Conservation (phyloP, 768 basidiomycete species). For the Suillus placidus region DNA sequence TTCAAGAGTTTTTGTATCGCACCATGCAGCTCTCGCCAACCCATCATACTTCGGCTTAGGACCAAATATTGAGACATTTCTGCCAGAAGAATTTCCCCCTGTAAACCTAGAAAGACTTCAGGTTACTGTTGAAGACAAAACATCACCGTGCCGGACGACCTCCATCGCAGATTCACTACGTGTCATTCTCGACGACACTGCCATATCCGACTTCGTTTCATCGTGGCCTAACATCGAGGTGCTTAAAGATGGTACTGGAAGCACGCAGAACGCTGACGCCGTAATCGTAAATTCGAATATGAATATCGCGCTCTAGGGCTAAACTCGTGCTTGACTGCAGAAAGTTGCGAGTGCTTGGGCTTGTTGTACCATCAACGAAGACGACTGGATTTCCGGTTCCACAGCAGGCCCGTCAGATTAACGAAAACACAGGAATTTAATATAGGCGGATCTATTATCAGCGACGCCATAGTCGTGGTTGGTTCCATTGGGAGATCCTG, state of each 20-base stretch:
- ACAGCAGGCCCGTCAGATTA: constrained; percentile 1
- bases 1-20: not conserved
- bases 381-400: not conserved
- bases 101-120: not conserved
- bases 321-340: constrained; percentile 2
- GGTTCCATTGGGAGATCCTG: not conserved
- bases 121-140: not conserved
- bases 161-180: constrained; percentile 6
- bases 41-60: not conserved
- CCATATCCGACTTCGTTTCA: constrained; percentile 1
- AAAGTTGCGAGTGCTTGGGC: constrained; percentile 5
- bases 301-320: constrained; percentile 1
- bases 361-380: not conserved
- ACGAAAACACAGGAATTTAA: not conserved
- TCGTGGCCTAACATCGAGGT: constrained; percentile 9
- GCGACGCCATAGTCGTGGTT: not conserved
- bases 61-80: not conserved
- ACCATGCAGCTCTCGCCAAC: constrained; percentile 7
- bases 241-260: constrained; percentile 11
- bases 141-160: not conserved
- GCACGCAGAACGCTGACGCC: not conserved
- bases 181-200: constrained; percentile 5
- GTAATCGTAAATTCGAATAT: not conserved
- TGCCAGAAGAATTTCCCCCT: not conserved
- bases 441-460: constrained; percentile 8